Percentiles rank a stretch among this genome's conserved stretches.
Conservation (phyloP, 192 early-diverging fungal species). For the Umbelopsis ramanniana region DNA sequence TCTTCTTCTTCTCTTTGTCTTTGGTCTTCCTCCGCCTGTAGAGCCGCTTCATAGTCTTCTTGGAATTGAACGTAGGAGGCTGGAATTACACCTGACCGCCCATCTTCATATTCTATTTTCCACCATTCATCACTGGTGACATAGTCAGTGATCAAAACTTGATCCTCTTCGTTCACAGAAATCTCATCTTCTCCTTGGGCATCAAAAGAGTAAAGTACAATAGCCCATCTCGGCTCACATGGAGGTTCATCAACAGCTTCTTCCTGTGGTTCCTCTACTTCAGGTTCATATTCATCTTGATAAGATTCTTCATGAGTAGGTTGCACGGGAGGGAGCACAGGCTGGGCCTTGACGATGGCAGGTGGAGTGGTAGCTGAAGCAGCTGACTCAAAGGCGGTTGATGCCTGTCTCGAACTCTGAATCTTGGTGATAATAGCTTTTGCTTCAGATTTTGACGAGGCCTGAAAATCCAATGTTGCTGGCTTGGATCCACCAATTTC, state of each 20-base stretch:
- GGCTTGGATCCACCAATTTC: slow-evolving; percentile 62
- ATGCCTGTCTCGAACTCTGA: slow-evolving; percentile 60
- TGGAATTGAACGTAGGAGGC: slow-evolving; percentile 63
- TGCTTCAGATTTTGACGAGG: slow-evolving; percentile 64
- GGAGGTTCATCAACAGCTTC: slow-evolving; percentile 16
- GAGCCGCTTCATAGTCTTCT: slow-evolving; percentile 29
- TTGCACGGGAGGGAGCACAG: not conserved
- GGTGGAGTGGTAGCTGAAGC: not conserved
- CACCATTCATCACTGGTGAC: slow-evolving; percentile 91
- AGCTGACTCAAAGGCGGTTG: slow-evolving; percentile 22
- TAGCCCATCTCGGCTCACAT: slow-evolving; percentile 39
- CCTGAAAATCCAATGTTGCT: slow-evolving; percentile 65
- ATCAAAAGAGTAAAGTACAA: slow-evolving; percentile 85
- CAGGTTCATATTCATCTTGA: not conserved
- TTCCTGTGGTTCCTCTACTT: slow-evolving; percentile 3
- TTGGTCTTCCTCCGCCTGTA: slow-evolving; percentile 22
- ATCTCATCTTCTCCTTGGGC: slow-evolving; percentile 86
- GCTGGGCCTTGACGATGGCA: not conserved
- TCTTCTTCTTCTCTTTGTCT: slow-evolving; percentile 33
- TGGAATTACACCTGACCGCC: slow-evolving; percentile 79
- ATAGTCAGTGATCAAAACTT: slow-evolving; percentile 83
- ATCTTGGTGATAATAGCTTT: slow-evolving; percentile 70
- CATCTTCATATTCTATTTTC: slow-evolving; percentile 67
- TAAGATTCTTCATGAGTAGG: not conserved
- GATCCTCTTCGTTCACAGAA: slow-evolving; percentile 78